Evolutionary conservation across 2,329 filamentous ascomycete species (phyloP), one percentile per base, ranked within the genome.

Genomic region (Aspergillus novoparasiticus): DNA sequence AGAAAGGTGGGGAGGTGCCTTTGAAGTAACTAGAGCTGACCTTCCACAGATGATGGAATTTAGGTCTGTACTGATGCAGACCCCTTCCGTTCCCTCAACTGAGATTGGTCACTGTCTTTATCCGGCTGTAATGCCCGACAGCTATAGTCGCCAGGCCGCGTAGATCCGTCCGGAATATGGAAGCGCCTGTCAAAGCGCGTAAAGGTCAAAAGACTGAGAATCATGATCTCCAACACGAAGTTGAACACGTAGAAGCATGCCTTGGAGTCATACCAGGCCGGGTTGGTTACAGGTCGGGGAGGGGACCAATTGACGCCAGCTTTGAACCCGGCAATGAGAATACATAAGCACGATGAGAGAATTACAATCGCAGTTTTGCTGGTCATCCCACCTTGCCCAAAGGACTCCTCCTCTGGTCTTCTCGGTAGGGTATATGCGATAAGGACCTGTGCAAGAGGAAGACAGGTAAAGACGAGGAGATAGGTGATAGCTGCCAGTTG

Each of bases 211-310:
- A 89, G 79, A 59, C 83, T 85, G 5, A 94, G 83, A 43, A 93
- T 87, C 28, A 90, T 73, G 46, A 94, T 80, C 77, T 96, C 93
- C 43, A 94, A 82, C 19, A 80, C 81, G 73, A 91, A 96, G 79
- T 92, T 91, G 81, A 95, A 91, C 72, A 88, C 79, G 80, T 95
- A 96, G 81, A 93, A 96, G 70, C 86, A 87, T 1, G 88, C 85
- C 74, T 89, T 91, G 71, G 81, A 81, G 70, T 92, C 85, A 74
- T 89, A 94, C 85, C 89, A 91, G 6, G 88, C 89, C 2, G 90
- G 87, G 62, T 86, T 48, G 12, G 51, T 80, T 61, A 72, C 69
- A 4, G 82, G 86, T 32, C 83, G 84, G 28, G 80, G 78, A 0
- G 81, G 72, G 60, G 81, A 81, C 76, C 84, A 92, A 32, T 73